Percentiles rank a stretch among this genome's conserved stretches.
These are phyloP conservation scores for Penicillium cosmopolitanum DNA, from an alignment of 495 filamentous ascomycete genomes.

Conservation along the genomic window DNA sequence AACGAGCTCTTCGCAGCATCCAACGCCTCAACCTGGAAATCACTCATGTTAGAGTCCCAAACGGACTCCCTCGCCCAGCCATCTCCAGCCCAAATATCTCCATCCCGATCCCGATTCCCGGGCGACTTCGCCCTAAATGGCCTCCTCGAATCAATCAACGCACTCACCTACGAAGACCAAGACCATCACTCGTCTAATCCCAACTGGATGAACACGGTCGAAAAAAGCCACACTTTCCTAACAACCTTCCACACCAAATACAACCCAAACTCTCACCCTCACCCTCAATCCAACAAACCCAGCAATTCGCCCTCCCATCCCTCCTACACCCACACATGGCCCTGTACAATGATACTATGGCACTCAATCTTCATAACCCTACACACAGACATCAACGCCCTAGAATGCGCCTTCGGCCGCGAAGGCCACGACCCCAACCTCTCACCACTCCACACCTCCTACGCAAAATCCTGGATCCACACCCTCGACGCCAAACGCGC, in stretches of 20 bases:
- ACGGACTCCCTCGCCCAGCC: background rate
- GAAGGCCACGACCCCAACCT: slow-evolving; percentile 19
- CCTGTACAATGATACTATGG: slow-evolving; percentile 35
- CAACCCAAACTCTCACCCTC: background rate
- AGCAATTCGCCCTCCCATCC: background rate
- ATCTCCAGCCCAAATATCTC: background rate
- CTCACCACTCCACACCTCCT: slow-evolving; percentile 1
- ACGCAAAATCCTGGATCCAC: slow-evolving; percentile 16
- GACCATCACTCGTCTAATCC: background rate
- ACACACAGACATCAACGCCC: slow-evolving; percentile 29
- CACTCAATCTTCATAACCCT: slow-evolving; percentile 34
- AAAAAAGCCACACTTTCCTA: slow-evolving; percentile 11
- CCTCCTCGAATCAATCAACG: slow-evolving; percentile 21
- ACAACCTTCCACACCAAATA: slow-evolving; percentile 17
- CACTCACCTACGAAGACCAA: slow-evolving; percentile 13
- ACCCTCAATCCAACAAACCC: too few species aligned
- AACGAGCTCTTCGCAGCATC: slow-evolving; percentile 35
- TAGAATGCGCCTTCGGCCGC: slow-evolving; percentile 29
- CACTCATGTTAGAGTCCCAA: slow-evolving; percentile 12
- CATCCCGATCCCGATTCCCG: too few species aligned
- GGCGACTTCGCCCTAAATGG: slow-evolving; percentile 18
- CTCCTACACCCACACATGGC: slow-evolving; percentile 2
- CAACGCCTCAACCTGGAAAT: slow-evolving; percentile 31
- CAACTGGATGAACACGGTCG: background rate
- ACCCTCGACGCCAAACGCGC: slow-evolving; percentile 19